These are phyloP conservation scores for Blastobotrys aristatus DNA, from an alignment of 1,139 yeast genomes.

Conservation along the genomic window DNA sequence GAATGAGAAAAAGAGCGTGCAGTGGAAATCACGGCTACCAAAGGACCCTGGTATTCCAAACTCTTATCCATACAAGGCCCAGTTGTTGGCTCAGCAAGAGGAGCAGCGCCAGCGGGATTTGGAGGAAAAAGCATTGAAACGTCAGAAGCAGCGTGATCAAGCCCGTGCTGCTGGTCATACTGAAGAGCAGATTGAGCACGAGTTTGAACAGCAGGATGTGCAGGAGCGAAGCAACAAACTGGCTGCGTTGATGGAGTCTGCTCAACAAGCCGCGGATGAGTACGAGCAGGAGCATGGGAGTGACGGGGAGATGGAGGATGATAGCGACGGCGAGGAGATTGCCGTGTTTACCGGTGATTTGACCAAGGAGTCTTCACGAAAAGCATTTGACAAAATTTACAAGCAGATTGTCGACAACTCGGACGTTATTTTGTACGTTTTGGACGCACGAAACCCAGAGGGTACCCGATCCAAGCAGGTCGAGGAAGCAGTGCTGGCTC, in stretches of 20 bases:
- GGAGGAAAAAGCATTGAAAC: conserved; percentile 53
- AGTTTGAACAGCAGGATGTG: conserved; percentile 41
- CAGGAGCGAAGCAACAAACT: conserved; percentile 49
- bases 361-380: conserved; percentile 69
- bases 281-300: conserved; percentile 41
- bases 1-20: conserved; percentile 75
- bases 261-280: conserved; percentile 71
- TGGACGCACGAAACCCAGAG: conserved; percentile 98
- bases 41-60: conserved; percentile 96
- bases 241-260: conserved; percentile 84
- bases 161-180: conserved; percentile 40
- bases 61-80: conserved; percentile 88
- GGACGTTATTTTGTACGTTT: conserved; percentile 84
- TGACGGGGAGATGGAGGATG: conserved; percentile 31
- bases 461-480: conserved; percentile 88
- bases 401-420: conserved; percentile 88
- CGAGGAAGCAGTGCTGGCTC: conserved; percentile 81
- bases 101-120: conserved; percentile 56
- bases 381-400: conserved; percentile 59
- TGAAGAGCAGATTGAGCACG: conserved; percentile 40
- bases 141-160: conserved; percentile 45
- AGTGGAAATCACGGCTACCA: conserved; percentile 81
- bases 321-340: conserved; percentile 36
- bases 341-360: conserved; percentile 31
- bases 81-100: conserved; percentile 76